Evolutionary conservation across 148 eudicot genomes (phyloP), one percentile per base, ranked within the genome.

Genomic region (Euryodendron excelsum): DNA sequence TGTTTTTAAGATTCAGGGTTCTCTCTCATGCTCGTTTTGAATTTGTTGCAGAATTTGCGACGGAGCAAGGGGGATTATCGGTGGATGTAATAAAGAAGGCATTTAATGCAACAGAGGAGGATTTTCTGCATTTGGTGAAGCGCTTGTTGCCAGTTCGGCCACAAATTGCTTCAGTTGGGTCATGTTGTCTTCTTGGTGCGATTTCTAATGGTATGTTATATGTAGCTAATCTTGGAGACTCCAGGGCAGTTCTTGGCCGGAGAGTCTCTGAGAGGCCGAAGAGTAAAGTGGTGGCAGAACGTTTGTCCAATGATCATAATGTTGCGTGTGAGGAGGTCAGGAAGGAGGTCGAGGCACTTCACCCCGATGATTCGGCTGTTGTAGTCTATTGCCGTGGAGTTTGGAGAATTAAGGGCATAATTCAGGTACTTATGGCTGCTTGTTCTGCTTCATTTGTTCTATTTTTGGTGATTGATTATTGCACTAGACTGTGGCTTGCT

Each of bases 351-450:
- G 81, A 85, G 80, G 85, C 88, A n/a, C 91, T 86, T 78, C 89
- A 89, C 74, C 91, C 91, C 36, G 89, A 87, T 72, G 91, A 86
- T 79, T 69, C 82, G 12, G 50, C 80, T 34, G 63, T 86, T 31
- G 91, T 89, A 44, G 60, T 89, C 9, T 75, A 77, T 65, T 82
- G 86, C 63, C 84, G 82, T 2, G 91, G 91, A 45, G 91, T 86
- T 77, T 89, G 89, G 91, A 86, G 89, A 85, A 85, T 89, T 70
- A 86, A 82, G 59, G 91, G 91, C 50, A 89, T 89, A 74, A 89
- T 89, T 72, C 91, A 89, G 91, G 91, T 89, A 79, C 33, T 53
- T 44, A 6, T 7, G 30, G 23, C 34, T 69, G 73, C 31, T 45
- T 69, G 56, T 2, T 55, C 36, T 27, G 2, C 56, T 27, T 25